These are phyloP conservation scores for Alternaria consortialis DNA, from an alignment of 2,329 filamentous ascomycete genomes.

Conservation along the genomic window DNA sequence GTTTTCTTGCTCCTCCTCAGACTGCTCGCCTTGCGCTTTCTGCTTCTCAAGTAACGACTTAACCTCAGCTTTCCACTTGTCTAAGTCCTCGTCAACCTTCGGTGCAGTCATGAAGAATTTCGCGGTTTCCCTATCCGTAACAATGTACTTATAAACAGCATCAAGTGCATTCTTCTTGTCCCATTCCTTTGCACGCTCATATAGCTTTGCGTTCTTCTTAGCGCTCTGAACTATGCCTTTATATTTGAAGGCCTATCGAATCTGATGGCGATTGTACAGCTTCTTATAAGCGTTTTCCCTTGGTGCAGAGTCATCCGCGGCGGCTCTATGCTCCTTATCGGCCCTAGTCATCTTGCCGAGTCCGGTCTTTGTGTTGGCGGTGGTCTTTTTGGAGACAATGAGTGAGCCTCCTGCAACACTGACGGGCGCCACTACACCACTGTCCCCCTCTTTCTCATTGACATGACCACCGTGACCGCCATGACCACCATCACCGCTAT, in stretches of 20 bases:
- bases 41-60: not conserved
- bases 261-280: not conserved
- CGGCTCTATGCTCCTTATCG: too few species aligned
- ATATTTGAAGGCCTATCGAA: not conserved
- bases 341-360: too few species aligned
- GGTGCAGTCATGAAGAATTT: not conserved
- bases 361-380: not conserved
- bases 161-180: not conserved
- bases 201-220: not conserved
- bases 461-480: not conserved
- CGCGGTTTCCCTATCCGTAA: not conserved
- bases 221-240: not conserved
- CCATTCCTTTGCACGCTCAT: not conserved
- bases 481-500: not conserved
- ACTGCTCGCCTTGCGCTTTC: not conserved
- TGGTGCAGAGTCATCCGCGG: too few species aligned
- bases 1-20: not conserved
- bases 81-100: too few species aligned
- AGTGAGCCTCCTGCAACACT: not conserved
- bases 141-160: not conserved
- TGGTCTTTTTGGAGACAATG: not conserved
- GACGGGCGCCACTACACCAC: not conserved
- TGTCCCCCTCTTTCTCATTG: not conserved
- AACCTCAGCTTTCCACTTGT: not conserved
- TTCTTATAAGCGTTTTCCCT: not conserved